Evolutionary conservation across 2,329 filamentous ascomycete species (phyloP), one percentile per base, ranked within the genome.

Genomic region (Ceratocystis huliohia): DNA sequence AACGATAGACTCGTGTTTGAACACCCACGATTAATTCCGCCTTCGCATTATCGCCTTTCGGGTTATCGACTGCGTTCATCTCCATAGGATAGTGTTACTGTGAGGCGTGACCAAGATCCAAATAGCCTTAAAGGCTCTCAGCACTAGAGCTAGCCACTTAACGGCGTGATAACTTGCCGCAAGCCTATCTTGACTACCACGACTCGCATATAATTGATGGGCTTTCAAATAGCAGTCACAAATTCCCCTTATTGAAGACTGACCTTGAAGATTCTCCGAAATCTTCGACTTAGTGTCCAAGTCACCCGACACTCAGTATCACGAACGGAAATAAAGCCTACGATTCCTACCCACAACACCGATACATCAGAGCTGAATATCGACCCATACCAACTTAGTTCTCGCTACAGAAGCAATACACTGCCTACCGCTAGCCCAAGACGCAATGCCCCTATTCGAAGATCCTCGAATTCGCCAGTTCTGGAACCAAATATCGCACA

Each of bases 381-480:
- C 37, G 10, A 13, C 10, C 10, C 3, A 41, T 15, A 41, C 37
- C 37, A 15, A 41, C 37, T 13, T 41, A 41, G 37, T 41, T 4
- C 10, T 41, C 13, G 37, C 37, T 13, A 10, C 1, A 53, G 7
- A 53, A 53, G 20, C 48, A 15, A 53, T 28, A 53, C 48, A 5
- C 48, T 53, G 22, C 22, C 48, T 53, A 1, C 48, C 20, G 22
- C 20, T 8, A 37, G 20, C 50, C 17, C 30, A 66, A 67, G 62
- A 67, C 74, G 74, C 65, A 69, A 84, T 84, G 82, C 78, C 81
- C 65, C 84, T 87, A 70, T 79, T 88, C 70, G 84, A 87, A 73
- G 92, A 96, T 76, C 92, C 92, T 69, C 89, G 92, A 72, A 85
- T 96, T 75, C 90, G 92, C 70, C 91, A 96, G 76, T 91, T 89